A percentile compares a stretch with the other conserved stretches of the same genome.
Conservation (phyloP, 345 rosid species). For the Syzygium aromaticum region DNA sequence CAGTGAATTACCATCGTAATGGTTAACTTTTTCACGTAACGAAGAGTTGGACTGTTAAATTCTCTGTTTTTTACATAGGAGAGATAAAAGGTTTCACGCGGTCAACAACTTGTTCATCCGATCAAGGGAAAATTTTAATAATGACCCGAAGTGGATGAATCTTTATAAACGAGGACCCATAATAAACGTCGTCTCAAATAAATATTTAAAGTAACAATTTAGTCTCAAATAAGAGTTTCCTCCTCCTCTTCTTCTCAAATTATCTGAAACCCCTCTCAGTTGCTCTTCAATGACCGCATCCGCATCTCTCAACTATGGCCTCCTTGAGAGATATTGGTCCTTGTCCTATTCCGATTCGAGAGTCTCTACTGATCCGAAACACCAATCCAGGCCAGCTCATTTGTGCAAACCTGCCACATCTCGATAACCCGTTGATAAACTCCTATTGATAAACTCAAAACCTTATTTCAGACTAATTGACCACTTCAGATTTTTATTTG, state of each 20-base stretch:
- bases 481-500: too few species aligned
- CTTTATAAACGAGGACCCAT: too few species aligned
- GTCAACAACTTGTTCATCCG: background rate
- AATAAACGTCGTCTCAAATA: too few species aligned
- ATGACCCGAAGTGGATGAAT: too few species aligned
- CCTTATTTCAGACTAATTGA: too few species aligned
- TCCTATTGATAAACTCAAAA: constrained; percentile 31
- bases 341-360: constrained; percentile 50
- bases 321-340: constrained; percentile 65
- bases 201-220: too few species aligned
- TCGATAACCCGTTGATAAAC: constrained; percentile 85
- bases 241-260: constrained; percentile 8
- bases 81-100: background rate
- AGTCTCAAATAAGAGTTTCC: background rate
- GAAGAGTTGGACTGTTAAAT: background rate
- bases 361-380: constrained; percentile 62
- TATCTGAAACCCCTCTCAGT: background rate
- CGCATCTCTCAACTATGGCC: constrained; percentile 73
- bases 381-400: constrained; percentile 16
- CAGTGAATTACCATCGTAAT: background rate
- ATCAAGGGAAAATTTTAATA: background rate
- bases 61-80: background rate
- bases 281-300: constrained; percentile 20
- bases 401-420: constrained; percentile 36
- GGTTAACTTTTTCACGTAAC: background rate